Conservation (phyloP, 1,284 basidiomycete species). For the Trichosporon asahii region DNA sequence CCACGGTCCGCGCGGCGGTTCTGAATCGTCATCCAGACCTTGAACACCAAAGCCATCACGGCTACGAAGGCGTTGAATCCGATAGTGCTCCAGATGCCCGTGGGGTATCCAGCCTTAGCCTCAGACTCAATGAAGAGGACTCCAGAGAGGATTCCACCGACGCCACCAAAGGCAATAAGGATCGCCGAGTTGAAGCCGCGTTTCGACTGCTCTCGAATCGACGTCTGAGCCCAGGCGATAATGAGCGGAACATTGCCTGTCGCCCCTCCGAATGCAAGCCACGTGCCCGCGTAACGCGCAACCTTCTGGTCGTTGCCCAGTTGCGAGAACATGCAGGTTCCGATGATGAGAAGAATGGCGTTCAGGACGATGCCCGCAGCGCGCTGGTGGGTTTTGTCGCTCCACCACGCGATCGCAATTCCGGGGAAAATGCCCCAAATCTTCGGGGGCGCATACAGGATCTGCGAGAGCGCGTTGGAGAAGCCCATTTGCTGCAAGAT, state of each 20-base stretch:
- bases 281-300: slow-evolving; percentile 34
- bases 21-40: slow-evolving; percentile 14
- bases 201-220: slow-evolving; percentile 51
- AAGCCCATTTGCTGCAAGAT: slow-evolving; percentile 42
- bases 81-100: slow-evolving; percentile 14
- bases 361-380: slow-evolving; percentile 10
- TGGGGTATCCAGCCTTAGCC: slow-evolving; percentile 13
- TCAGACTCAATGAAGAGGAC: slow-evolving; percentile 19
- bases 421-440: slow-evolving; percentile 45
- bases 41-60: slow-evolving; percentile 10
- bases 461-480: slow-evolving; percentile 34
- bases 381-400: slow-evolving; percentile 39
- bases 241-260: slow-evolving; percentile 38
- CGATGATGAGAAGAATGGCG: slow-evolving; percentile 9
- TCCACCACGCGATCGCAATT: slow-evolving; percentile 40
- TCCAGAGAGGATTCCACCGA: slow-evolving; percentile 51
- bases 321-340: slow-evolving; percentile 13
- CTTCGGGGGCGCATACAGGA: slow-evolving; percentile 51
- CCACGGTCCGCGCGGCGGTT: slow-evolving; percentile 19
- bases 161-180: slow-evolving; percentile 50
- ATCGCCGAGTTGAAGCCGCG: slow-evolving; percentile 45
- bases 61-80: slow-evolving; percentile 7
- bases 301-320: slow-evolving; percentile 10
- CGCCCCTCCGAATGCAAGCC: slow-evolving; percentile 48
- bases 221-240: slow-evolving; percentile 47